phyloP scores from a whole-genome alignment of 1,139 yeast species.

The Yamadazyma buinensis region DNA sequence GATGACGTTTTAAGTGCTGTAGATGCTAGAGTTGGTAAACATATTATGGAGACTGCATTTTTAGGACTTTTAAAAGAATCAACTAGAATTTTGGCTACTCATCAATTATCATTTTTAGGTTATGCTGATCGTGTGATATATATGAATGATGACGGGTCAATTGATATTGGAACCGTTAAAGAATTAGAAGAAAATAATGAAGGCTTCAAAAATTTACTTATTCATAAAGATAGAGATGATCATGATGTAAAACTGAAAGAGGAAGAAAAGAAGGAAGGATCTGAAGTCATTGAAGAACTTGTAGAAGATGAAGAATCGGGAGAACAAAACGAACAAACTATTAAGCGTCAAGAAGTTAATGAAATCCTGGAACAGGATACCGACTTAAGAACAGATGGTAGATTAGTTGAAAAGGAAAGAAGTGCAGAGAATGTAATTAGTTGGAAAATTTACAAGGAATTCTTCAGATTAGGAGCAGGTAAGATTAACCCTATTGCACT shows the following conservation, averaged over 20 bases:
- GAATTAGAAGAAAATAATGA: constrained; percentile 42
- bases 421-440: constrained; percentile 38
- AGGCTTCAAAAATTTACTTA: constrained; percentile 51
- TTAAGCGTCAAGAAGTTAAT: not conserved
- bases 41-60: constrained; percentile 70
- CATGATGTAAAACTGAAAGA: no score
- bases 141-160: constrained; percentile 61
- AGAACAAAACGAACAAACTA: not conserved
- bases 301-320: not conserved
- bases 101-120: constrained; percentile 68
- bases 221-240: constrained; percentile 33
- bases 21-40: constrained; percentile 86
- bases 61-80: constrained; percentile 51
- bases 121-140: constrained; percentile 69
- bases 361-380: constrained; percentile 38
- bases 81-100: constrained; percentile 82
- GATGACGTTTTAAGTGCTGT: constrained; percentile 92
- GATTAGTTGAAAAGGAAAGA: constrained; percentile 27
- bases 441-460: constrained; percentile 35
- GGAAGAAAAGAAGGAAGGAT: constrained; percentile 7
- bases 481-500: constrained; percentile 26
- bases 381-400: constrained; percentile 27
- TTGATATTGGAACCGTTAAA: constrained; percentile 57
- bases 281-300: not conserved
- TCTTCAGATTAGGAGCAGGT: constrained; percentile 59